Percentiles rank a stretch among this genome's conserved stretches.
These are phyloP conservation scores for Russula emetica DNA, from an alignment of 768 basidiomycete genomes.

Conservation along the genomic window DNA sequence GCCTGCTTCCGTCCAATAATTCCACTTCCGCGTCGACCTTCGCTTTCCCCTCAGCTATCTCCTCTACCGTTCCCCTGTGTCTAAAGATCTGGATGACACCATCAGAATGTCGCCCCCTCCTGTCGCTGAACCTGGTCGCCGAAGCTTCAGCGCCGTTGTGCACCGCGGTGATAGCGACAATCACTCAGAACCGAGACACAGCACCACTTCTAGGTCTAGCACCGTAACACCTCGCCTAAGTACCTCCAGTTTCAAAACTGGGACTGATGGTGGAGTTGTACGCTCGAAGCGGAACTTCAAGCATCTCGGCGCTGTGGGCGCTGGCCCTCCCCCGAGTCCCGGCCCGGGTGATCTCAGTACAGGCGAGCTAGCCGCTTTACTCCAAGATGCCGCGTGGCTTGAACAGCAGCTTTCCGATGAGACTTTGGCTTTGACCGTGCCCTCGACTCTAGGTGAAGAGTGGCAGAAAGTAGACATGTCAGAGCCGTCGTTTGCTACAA, in stretches of 20 bases:
- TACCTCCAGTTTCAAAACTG: conserved; percentile 23
- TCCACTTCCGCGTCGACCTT: not conserved
- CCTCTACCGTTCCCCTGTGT: not conserved
- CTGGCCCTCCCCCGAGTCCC: conserved; percentile 44
- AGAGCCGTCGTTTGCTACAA: not conserved
- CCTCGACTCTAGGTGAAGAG: conserved; percentile 7
- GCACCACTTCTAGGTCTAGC: conserved; percentile 21
- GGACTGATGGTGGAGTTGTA: conserved; percentile 28
- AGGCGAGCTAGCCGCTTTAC: conserved; percentile 50
- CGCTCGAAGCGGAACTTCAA: conserved; percentile 30
- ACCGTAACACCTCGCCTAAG: conserved; percentile 23
- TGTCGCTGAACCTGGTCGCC: conserved; percentile 25
- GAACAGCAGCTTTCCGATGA: conserved; percentile 52
- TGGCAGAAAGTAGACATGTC: conserved; percentile 8
- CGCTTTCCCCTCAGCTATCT: not conserved
- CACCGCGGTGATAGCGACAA: conserved; percentile 31
- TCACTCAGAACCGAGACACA: conserved; percentile 6
- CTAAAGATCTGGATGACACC: not conserved
- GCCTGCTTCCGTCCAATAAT: not conserved
- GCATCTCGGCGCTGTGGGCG: conserved; percentile 25
- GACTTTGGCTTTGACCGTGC: conserved; percentile 31
- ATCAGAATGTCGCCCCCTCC: conserved; percentile 7
- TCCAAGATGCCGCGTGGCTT: conserved; percentile 56
- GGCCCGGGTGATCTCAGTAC: conserved; percentile 49
- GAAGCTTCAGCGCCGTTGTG: conserved; percentile 35